These are phyloP conservation scores for Umbelopsis sp. DNA, from an alignment of 371 early-diverging fungal genomes.

Conservation along the genomic window DNA sequence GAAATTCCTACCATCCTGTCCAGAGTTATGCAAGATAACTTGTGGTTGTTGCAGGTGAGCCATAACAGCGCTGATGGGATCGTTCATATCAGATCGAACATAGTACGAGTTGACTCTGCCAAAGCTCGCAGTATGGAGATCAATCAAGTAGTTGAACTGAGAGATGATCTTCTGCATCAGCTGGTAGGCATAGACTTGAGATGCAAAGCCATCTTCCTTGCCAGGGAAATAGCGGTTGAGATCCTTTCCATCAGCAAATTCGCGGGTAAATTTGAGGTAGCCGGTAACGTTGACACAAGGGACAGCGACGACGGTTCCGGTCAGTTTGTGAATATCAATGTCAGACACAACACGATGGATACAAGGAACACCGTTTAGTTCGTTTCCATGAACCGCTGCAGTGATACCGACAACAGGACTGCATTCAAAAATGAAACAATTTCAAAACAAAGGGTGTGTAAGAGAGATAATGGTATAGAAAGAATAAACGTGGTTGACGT, in stretches of 20 bases:
- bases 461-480: too few species aligned
- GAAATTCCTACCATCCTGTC: constrained; percentile 37
- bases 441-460: too few species aligned
- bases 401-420: constrained; percentile 54
- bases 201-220: constrained; percentile 70
- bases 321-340: constrained; percentile 70
- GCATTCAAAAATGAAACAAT: too few species aligned
- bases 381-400: constrained; percentile 90
- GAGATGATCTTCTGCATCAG: constrained; percentile 79
- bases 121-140: constrained; percentile 87
- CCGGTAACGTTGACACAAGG: constrained; percentile 90
- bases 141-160: constrained; percentile 83
- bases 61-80: constrained; percentile 72
- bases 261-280: constrained; percentile 78
- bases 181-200: constrained; percentile 83
- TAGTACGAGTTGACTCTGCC: constrained; percentile 89
- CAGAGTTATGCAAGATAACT: constrained; percentile 54
- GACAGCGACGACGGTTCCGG: constrained; percentile 87
- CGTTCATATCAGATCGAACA: constrained; percentile 88
- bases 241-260: constrained; percentile 83
- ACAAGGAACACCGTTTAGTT: constrained; percentile 90
- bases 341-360: constrained; percentile 86
- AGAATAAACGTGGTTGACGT: too few species aligned
- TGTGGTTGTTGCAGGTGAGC: constrained; percentile 90
- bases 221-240: constrained; percentile 90